phyloP scores from a whole-genome alignment of 208 protist species.

The Wallacemonas collosoma region DNA sequence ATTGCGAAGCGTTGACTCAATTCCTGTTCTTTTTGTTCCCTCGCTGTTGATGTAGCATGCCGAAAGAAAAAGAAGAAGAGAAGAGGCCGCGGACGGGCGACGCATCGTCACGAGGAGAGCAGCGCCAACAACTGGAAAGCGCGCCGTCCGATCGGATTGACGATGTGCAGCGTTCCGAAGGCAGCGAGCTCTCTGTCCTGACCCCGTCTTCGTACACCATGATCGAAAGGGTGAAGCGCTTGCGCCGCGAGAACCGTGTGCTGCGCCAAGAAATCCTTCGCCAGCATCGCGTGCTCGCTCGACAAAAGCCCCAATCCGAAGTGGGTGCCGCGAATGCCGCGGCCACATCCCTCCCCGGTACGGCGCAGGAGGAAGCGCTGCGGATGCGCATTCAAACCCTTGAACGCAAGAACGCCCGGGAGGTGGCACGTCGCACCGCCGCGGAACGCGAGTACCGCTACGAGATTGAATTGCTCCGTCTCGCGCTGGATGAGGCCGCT shows the following conservation, averaged over 20 bases:
- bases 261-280: slow-evolving; percentile 45
- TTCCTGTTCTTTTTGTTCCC: too few relatives aligned
- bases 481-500: slow-evolving; percentile 28
- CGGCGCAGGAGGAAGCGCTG: slow-evolving; percentile 27
- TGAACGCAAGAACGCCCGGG: slow-evolving; percentile 43
- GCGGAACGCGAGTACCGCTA: slow-evolving; percentile 32
- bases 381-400: slow-evolving; percentile 42
- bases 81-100: too few relatives aligned
- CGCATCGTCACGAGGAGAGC: not conserved
- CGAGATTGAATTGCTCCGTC: slow-evolving; percentile 33
- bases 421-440: slow-evolving; percentile 30
- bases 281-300: slow-evolving; percentile 24
- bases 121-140: not conserved
- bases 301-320: not conserved
- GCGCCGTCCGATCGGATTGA: not conserved
- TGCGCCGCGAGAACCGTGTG: slow-evolving; percentile 54
- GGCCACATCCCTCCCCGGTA: slow-evolving; percentile 2
- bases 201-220: not conserved
- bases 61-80: too few relatives aligned
- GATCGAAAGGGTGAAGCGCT: slow-evolving; percentile 11
- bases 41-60: too few relatives aligned
- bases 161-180: not conserved
- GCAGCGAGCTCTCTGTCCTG: slow-evolving; percentile 1
- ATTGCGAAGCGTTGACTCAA: too few relatives aligned
- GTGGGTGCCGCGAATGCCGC: not conserved